A percentile compares a stretch with the other conserved stretches of the same genome.
Conservation (phyloP, 768 basidiomycete genomes). For the Pleurotus tuoliensis region DNA sequence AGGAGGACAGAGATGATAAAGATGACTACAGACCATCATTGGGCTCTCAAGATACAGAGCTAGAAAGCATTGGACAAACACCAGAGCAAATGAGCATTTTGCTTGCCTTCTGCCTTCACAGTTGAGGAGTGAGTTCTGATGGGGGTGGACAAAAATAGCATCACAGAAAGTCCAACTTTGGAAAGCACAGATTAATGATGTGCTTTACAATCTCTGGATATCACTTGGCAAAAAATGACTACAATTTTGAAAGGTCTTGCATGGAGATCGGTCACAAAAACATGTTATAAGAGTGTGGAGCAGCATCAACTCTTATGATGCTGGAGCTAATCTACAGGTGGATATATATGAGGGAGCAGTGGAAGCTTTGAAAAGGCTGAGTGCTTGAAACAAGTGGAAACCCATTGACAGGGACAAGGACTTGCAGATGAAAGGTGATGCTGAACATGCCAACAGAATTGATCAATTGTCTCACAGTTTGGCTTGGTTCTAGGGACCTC, state of each 20-base stretch:
- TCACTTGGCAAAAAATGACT: constrained; percentile 3
- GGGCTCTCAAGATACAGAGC: background rate
- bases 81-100: background rate
- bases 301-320: background rate
- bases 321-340: background rate
- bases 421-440: constrained; percentile 2
- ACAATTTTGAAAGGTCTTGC: constrained; percentile 2
- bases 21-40: background rate
- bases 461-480: constrained; percentile 1
- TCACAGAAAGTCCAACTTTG: constrained; percentile 14
- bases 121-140: constrained; percentile 1
- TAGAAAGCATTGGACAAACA: background rate
- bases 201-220: constrained; percentile 14
- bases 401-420: background rate
- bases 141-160: constrained; percentile 12
- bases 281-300: background rate
- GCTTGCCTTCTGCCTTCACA: constrained; percentile 8
- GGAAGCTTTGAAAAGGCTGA: background rate
- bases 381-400: background rate
- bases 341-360: background rate
- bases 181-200: constrained; percentile 13
- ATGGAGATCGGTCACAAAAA: background rate
- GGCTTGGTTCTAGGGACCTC: constrained; percentile 8
- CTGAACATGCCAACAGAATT: background rate
- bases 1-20: background rate